Conservation (phyloP, 2,329 filamentous ascomycete species). For the Pseudogymnoascus sp. region DNA sequence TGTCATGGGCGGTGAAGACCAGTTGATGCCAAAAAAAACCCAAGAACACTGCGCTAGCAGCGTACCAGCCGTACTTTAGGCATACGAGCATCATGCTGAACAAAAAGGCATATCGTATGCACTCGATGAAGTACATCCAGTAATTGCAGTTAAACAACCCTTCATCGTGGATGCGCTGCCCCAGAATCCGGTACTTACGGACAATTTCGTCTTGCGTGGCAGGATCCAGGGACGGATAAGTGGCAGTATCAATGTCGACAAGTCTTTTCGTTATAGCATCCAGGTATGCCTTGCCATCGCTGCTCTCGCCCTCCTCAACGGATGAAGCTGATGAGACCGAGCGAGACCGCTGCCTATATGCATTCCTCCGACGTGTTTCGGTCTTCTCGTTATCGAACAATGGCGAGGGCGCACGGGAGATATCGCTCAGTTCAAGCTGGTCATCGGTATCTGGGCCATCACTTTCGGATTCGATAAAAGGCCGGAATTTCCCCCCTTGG, state of each 20-base stretch:
- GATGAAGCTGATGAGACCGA: slow-evolving; percentile 56
- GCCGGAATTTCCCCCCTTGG: slow-evolving; percentile 74
- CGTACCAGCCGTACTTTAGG: slow-evolving; percentile 59
- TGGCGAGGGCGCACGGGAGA: slow-evolving; percentile 28
- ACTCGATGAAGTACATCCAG: slow-evolving; percentile 68
- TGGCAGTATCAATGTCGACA: slow-evolving; percentile 66
- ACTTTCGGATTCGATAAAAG: slow-evolving; percentile 34
- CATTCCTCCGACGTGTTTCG: slow-evolving; percentile 17
- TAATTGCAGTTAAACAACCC: slow-evolving; percentile 84
- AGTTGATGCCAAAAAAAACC: slow-evolving; percentile 91
- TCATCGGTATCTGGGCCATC: slow-evolving; percentile 17
- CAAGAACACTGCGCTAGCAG: slow-evolving; percentile 63
- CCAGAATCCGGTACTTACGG: slow-evolving; percentile 71
- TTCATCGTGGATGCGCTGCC: slow-evolving; percentile 63
- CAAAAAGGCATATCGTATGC: slow-evolving; percentile 62
- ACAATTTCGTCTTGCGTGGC: slow-evolving; percentile 69
- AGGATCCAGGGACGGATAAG: slow-evolving; percentile 72
- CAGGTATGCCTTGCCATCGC: slow-evolving; percentile 56
- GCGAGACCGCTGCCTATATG: slow-evolving; percentile 32
- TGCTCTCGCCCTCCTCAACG: slow-evolving; percentile 38
- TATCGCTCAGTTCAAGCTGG: slow-evolving; percentile 23
- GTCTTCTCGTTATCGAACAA: slow-evolving; percentile 26
- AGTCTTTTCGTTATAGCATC: slow-evolving; percentile 68
- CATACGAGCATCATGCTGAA: slow-evolving; percentile 55
- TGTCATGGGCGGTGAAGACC: slow-evolving; percentile 89